phyloP scores from a whole-genome alignment of 495 filamentous ascomycete species.

The Penicillium egyptiacum region DNA sequence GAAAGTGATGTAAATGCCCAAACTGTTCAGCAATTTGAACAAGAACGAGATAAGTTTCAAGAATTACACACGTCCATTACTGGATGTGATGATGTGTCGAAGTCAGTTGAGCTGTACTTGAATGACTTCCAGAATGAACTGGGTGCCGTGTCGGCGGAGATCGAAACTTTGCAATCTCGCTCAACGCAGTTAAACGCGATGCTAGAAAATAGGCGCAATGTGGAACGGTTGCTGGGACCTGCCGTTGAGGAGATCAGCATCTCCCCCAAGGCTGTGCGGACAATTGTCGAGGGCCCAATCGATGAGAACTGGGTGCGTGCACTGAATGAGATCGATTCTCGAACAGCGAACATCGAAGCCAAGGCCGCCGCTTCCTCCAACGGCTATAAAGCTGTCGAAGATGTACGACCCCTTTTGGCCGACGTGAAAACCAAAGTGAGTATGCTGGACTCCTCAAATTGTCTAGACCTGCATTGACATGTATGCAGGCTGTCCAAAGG shows the following conservation, averaged over 20 bases:
- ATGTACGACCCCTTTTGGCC: constrained; percentile 80
- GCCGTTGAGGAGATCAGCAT: constrained; percentile 90
- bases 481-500: constrained; percentile 75
- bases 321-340: constrained; percentile 79
- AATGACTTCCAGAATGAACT: constrained; percentile 91
- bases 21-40: constrained; percentile 79
- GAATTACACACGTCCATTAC: constrained; percentile 86
- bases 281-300: constrained; percentile 83
- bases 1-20: constrained; percentile 59
- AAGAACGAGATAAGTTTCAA: constrained; percentile 84
- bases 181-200: constrained; percentile 83
- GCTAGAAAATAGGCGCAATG: constrained; percentile 82
- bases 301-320: constrained; percentile 89
- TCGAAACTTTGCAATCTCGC: constrained; percentile 85
- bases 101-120: constrained; percentile 87
- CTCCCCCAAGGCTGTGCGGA: constrained; percentile 74
- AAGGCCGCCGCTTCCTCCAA: constrained; percentile 56
- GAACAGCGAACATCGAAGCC: constrained; percentile 68
- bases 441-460: background rate
- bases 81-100: constrained; percentile 89
- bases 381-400: constrained; percentile 71
- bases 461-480: constrained; percentile 15
- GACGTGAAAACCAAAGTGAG: constrained; percentile 78
- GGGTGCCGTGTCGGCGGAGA: constrained; percentile 87
- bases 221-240: constrained; percentile 85